Percentiles rank a stretch among this genome's conserved stretches.
Evolutionary conservation across 257 asterid species (phyloP).

Genomic region (Ilex aquifolium): DNA sequence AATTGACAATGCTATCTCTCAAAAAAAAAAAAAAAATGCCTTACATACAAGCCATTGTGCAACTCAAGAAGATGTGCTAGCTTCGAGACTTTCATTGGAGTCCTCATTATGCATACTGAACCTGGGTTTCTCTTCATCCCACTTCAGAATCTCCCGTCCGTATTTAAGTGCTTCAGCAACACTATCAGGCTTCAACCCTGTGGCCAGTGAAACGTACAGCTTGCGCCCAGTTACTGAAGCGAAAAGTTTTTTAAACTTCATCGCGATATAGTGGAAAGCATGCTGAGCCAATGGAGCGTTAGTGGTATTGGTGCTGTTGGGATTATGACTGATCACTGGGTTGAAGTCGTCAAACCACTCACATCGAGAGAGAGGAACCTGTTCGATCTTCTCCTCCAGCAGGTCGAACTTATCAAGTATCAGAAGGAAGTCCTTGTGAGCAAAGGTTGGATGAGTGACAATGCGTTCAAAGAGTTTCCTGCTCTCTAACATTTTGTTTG

Average conservation of each 20-base stretch:
- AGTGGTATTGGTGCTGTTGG: constrained; percentile 32
- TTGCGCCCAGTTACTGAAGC: constrained; percentile 37
- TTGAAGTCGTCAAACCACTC: constrained; percentile 77
- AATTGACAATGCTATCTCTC: not conserved
- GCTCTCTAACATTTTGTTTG: constrained; percentile 66
- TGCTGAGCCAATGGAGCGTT: constrained; percentile 52
- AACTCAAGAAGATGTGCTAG: constrained; percentile 44
- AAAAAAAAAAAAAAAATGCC: not conserved
- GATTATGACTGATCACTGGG: constrained; percentile 54
- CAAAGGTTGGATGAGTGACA: constrained; percentile 46
- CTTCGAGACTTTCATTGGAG: constrained; percentile 57
- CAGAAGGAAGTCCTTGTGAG: constrained; percentile 55
- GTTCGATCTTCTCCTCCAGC: constrained; percentile 59
- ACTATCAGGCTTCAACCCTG: constrained; percentile 65
- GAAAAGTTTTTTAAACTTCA: constrained; percentile 62
- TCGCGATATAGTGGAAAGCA: constrained; percentile 74
- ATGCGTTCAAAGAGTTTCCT: constrained; percentile 56
- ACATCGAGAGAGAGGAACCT: constrained; percentile 52
- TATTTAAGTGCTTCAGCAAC: constrained; percentile 63
- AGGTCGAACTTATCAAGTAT: constrained; percentile 77
- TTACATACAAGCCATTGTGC: not conserved
- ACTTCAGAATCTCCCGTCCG: constrained; percentile 59
- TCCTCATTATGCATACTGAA: constrained; percentile 28
- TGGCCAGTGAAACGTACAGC: constrained; percentile 55
- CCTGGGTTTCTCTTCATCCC: constrained; percentile 51